A percentile compares a stretch with the other conserved stretches of the same genome.
phyloP scores from a whole-genome alignment of 768 basidiomycete genomes.

The Pleurotus ostreatus region DNA sequence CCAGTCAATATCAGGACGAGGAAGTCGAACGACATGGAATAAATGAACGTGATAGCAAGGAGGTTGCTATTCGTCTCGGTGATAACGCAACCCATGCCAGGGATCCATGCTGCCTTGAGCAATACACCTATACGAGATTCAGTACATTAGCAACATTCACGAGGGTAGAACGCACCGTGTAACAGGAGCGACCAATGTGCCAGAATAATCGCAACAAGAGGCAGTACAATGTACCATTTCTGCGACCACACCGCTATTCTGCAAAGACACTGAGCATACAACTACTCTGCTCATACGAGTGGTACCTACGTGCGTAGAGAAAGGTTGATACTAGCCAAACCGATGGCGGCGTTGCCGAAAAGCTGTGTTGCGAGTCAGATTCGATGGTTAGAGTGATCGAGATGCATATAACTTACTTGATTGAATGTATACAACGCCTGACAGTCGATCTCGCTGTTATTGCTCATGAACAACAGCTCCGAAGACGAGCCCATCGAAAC shows the following conservation, averaged over 20 bases:
- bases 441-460: conserved; percentile 48
- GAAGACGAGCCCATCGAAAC: neutral
- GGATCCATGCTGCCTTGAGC: conserved; percentile 54
- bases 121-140: conserved; percentile 40
- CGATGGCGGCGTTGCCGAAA: conserved; percentile 63
- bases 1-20: conserved; percentile 56
- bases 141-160: neutral
- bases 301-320: conserved; percentile 58
- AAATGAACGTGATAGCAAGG: conserved; percentile 66
- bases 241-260: conserved; percentile 74
- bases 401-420: conserved; percentile 28
- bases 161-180: conserved; percentile 40
- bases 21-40: conserved; percentile 72
- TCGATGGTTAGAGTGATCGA: conserved; percentile 4
- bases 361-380: conserved; percentile 20
- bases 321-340: conserved; percentile 68
- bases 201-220: conserved; percentile 53
- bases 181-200: conserved; percentile 71
- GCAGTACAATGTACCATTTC: conserved; percentile 45
- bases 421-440: conserved; percentile 70
- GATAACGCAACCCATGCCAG: conserved; percentile 50
- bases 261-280: neutral
- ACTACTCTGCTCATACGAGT: neutral
- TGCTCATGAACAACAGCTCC: conserved; percentile 7
- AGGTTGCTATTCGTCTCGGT: conserved; percentile 53